Percentiles rank a stretch among this genome's conserved stretches.
These are phyloP conservation scores for Tremellales sp. DNA, from an alignment of 1,284 basidiomycete species.

Conservation along the genomic window DNA sequence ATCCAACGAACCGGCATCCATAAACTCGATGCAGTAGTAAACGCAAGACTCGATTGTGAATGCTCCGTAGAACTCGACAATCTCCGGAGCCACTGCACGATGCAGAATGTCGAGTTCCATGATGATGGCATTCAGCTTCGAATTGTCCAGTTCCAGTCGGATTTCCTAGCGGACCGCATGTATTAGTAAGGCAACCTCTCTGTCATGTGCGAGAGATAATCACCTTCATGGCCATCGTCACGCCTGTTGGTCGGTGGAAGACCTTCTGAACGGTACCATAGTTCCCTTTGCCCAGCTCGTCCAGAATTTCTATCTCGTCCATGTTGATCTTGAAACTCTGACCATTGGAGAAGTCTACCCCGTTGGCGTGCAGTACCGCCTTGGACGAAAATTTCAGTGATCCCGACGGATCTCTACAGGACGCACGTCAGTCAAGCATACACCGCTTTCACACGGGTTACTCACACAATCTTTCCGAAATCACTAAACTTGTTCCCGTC, in stretches of 20 bases:
- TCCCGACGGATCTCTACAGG: conserved; percentile 79
- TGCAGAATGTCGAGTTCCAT: conserved; percentile 99
- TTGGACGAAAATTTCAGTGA: conserved; percentile 90
- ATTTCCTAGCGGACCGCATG: conserved; percentile 79
- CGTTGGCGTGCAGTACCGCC: conserved; percentile 84
- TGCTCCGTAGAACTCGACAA: conserved; percentile 97
- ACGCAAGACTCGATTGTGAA: conserved; percentile 99
- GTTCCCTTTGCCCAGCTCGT: conserved; percentile 92
- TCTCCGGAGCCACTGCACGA: conserved; percentile 82
- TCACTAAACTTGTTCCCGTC: conserved; percentile 64
- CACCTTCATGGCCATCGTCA: conserved; percentile 99
- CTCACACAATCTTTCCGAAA: conserved; percentile 90
- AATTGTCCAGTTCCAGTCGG: conserved; percentile 90
- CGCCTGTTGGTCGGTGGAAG: conserved; percentile 87
- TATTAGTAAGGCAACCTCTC: neutral
- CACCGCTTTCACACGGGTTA: conserved; percentile 17
- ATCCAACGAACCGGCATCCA: conserved; percentile 94
- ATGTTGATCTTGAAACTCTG: conserved; percentile 93
- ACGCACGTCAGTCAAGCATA: conserved; percentile 4
- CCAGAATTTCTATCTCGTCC: conserved; percentile 84
- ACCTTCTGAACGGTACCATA: conserved; percentile 98
- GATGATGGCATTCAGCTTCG: conserved; percentile 91
- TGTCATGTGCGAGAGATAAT: conserved; percentile 11
- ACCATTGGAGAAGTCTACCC: conserved; percentile 93
- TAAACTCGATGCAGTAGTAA: conserved; percentile 99